Evolutionary conservation across 192 early-diverging fungal species (phyloP).

Genomic region (Glomus cerebriforme): DNA sequence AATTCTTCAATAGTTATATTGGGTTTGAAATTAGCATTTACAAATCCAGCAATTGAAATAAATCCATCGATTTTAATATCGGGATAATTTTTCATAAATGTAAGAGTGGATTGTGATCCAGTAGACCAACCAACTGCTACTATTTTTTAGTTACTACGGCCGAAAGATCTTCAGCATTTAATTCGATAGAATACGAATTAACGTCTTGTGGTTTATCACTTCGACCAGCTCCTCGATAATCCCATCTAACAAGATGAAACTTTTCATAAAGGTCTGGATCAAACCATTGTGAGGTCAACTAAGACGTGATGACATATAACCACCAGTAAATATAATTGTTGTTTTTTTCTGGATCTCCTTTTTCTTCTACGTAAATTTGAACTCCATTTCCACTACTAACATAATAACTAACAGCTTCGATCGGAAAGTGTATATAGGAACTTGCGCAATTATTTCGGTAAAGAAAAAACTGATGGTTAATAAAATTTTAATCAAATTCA

Average conservation of each 20-base stretch:
- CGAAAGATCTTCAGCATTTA: neutral
- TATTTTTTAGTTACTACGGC: neutral
- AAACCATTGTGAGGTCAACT: neutral
- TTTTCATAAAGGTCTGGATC: neutral
- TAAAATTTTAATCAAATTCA: neutral
- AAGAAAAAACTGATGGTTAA: neutral
- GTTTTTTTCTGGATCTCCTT: neutral
- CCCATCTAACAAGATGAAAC: neutral
- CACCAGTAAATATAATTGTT: neutral
- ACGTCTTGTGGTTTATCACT: neutral
- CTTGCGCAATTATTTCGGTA: neutral
- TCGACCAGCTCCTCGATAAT: neutral
- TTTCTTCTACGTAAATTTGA: neutral
- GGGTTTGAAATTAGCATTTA: neutral
- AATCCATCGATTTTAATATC: neutral
- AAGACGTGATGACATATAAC: neutral
- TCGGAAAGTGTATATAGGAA: neutral
- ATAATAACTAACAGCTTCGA: neutral
- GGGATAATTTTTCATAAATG: neutral
- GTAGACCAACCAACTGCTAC: neutral
- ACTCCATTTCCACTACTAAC: neutral
- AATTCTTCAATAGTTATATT: neutral
- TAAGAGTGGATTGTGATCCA: too few species aligned
- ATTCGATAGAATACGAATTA: neutral
- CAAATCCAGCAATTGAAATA: neutral